These are phyloP conservation scores for Exophiala sideris DNA, from an alignment of 2,329 filamentous ascomycete genomes.

Conservation along the genomic window DNA sequence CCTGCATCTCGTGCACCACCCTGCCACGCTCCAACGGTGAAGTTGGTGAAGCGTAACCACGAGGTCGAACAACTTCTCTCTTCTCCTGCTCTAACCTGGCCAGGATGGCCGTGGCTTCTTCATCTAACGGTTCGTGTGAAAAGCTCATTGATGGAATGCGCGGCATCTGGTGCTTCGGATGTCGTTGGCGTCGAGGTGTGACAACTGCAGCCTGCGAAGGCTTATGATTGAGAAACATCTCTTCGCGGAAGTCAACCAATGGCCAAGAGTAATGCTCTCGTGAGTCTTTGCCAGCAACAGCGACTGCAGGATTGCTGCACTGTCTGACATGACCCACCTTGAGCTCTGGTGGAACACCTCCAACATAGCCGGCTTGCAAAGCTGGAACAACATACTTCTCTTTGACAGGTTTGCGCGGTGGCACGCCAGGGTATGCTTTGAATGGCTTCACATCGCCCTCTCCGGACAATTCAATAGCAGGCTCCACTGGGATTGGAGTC, in stretches of 20 bases:
- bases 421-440: slow-evolving; percentile 10
- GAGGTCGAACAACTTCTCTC: not conserved
- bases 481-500: not conserved
- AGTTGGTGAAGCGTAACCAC: slow-evolving; percentile 2
- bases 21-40: not conserved
- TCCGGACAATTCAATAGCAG: not conserved
- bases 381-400: slow-evolving; percentile 10
- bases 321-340: slow-evolving; percentile 2
- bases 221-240: slow-evolving; percentile 17
- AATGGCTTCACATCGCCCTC: not conserved
- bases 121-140: not conserved
- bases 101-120: slow-evolving; percentile 10
- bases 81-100: not conserved
- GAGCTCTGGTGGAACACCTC: slow-evolving; percentile 14
- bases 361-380: slow-evolving; percentile 16
- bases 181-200: not conserved
- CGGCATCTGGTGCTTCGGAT: slow-evolving; percentile 16
- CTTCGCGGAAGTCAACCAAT: slow-evolving; percentile 17
- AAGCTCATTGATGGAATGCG: slow-evolving; percentile 15
- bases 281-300: not conserved
- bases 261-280: slow-evolving; percentile 10
- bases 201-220: not conserved
- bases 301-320: not conserved
- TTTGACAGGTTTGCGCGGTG: slow-evolving; percentile 1
- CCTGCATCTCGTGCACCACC: slow-evolving; percentile 7